phyloP scores from a whole-genome alignment of 306 rosid species.

The Acmispon strigosus region DNA sequence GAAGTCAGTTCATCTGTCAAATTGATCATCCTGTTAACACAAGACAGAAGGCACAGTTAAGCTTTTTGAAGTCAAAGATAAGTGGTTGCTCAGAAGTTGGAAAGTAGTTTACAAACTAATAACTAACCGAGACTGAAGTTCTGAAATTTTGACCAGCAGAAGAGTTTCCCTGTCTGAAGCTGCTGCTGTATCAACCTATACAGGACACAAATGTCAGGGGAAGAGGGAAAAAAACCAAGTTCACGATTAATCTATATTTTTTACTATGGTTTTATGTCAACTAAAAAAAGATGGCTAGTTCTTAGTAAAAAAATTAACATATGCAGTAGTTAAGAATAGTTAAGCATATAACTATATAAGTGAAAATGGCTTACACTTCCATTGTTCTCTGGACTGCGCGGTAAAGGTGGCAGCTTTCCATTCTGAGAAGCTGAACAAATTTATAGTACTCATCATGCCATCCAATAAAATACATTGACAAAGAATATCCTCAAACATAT shows the following conservation, averaged over 20 bases:
- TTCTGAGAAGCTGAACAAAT: constrained; percentile 66
- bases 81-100: constrained; percentile 1
- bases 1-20: constrained; percentile 68
- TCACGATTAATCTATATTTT: background rate
- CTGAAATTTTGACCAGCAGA: constrained; percentile 61
- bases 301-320: background rate
- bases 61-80: constrained; percentile 2
- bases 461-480: background rate
- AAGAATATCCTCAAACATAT: background rate
- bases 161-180: constrained; percentile 73
- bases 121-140: constrained; percentile 79
- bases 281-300: background rate
- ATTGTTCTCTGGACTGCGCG: constrained; percentile 74
- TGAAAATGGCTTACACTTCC: constrained; percentile 62
- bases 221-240: background rate
- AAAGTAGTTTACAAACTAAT: background rate
- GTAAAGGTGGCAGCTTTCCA: constrained; percentile 84
- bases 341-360: constrained; percentile 2
- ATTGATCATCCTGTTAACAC: constrained; percentile 59
- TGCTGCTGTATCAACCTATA: constrained; percentile 58
- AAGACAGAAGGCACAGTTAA: constrained; percentile 3
- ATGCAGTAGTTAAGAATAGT: background rate
- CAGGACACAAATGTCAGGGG: background rate
- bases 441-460: constrained; percentile 13
- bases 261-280: background rate